Evolutionary conservation across 1,284 basidiomycete genomes (phyloP).

Genomic region (Taiwanofungus camphoratus): DNA sequence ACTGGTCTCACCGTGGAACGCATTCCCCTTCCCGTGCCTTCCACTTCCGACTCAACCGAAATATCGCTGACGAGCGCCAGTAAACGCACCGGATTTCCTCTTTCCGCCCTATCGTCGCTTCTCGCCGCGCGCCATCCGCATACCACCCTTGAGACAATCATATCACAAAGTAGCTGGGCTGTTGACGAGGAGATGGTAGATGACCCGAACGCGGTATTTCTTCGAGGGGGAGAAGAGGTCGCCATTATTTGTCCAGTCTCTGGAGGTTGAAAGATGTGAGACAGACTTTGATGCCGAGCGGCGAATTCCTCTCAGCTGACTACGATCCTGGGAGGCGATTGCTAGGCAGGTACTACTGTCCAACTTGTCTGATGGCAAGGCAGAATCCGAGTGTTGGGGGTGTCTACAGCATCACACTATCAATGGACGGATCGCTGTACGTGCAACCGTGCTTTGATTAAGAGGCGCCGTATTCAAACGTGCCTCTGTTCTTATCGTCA

Average conservation of each 20-base stretch:
- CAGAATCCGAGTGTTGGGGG: too few relatives aligned
- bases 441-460: too few relatives aligned
- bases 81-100: constrained; percentile 30
- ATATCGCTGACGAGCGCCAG: constrained; percentile 7
- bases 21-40: constrained; percentile 36
- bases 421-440: too few relatives aligned
- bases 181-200: constrained; percentile 77
- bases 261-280: too few relatives aligned
- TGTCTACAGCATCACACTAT: too few relatives aligned
- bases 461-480: too few relatives aligned
- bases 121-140: constrained; percentile 49
- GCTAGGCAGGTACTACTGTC: too few relatives aligned
- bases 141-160: constrained; percentile 43
- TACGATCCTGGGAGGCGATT: too few relatives aligned
- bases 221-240: constrained; percentile 72
- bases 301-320: too few relatives aligned
- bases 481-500: too few relatives aligned
- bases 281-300: too few relatives aligned
- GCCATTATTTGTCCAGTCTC: constrained; percentile 80
- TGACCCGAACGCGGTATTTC: constrained; percentile 39
- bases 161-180: constrained; percentile 66
- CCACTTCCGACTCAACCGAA: background rate
- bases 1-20: constrained; percentile 49
- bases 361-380: too few relatives aligned
- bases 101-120: constrained; percentile 46